These are phyloP conservation scores for Pinus albicaulis DNA, from an alignment of 75 land plant genomes.

Conservation along the genomic window DNA sequence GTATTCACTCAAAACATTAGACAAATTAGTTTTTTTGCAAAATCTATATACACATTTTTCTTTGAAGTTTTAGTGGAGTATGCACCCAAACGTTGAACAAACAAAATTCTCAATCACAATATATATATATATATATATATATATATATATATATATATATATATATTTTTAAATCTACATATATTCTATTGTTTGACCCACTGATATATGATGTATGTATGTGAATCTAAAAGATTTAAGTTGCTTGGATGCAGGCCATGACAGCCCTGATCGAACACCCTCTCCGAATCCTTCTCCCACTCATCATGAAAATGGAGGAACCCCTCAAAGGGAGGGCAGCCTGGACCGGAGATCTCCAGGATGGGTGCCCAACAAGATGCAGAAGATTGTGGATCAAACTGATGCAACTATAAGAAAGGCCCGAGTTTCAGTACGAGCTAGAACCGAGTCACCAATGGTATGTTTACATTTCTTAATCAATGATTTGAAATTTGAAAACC, in stretches of 20 bases:
- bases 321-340: slow-evolving; percentile 1
- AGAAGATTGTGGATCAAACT: slow-evolving; percentile 12
- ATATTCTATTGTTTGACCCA: too few species aligned
- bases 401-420: slow-evolving; percentile 70
- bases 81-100: too few species aligned
- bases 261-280: not conserved
- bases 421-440: slow-evolving; percentile 82
- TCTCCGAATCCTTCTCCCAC: slow-evolving; percentile 1
- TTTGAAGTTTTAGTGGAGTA: too few species aligned
- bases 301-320: slow-evolving; percentile 4
- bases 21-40: too few species aligned
- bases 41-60: too few species aligned
- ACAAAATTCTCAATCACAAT: too few species aligned
- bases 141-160: too few species aligned
- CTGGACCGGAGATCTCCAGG: not conserved
- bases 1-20: too few species aligned
- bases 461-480: not conserved
- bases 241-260: slow-evolving; percentile 4
- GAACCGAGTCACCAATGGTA: slow-evolving; percentile 90
- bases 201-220: too few species aligned
- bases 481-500: too few species aligned
- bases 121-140: too few species aligned
- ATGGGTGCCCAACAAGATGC: slow-evolving; percentile 9
- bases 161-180: too few species aligned
- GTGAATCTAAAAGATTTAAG: not conserved